Evolutionary conservation across 2,329 filamentous ascomycete species (phyloP).

Genomic region (Aspergillus ibericus): DNA sequence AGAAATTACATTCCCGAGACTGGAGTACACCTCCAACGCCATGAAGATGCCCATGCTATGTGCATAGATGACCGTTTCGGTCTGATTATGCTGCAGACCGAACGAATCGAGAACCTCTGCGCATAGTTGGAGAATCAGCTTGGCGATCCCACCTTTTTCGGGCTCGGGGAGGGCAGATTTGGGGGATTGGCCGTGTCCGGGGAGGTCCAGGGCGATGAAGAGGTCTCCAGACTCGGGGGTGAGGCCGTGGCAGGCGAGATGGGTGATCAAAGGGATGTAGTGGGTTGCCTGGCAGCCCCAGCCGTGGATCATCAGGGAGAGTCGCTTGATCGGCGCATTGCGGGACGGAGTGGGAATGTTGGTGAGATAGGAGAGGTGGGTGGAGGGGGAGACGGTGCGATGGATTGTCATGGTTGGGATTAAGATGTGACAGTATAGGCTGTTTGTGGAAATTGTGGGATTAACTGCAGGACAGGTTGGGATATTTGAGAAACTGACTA

Average conservation of each 20-base stretch:
- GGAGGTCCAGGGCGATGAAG: not conserved
- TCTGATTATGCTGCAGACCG: not conserved
- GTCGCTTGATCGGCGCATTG: not conserved
- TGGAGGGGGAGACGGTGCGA: not conserved
- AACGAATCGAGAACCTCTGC: not conserved
- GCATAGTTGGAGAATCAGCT: not conserved
- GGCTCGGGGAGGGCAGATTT: not conserved
- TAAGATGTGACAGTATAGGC: no score
- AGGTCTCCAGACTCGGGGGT: not conserved
- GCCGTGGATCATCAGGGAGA: not conserved
- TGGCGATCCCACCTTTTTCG: not conserved
- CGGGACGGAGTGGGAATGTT: not conserved
- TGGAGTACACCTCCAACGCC: not conserved
- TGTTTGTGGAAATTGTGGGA: no score
- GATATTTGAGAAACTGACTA: no score
- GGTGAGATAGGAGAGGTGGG: not conserved
- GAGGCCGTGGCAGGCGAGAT: not conserved
- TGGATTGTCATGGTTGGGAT: not conserved
- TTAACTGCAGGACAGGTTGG: no score
- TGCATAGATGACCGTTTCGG: not conserved
- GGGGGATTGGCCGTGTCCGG: not conserved
- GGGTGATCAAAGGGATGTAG: not conserved
- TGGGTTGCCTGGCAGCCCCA: not conserved
- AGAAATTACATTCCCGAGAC: not conserved
- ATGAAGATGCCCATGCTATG: not conserved